These are phyloP conservation scores for Sutorius eximius DNA, from an alignment of 1,284 basidiomycete species.

Conservation along the genomic window DNA sequence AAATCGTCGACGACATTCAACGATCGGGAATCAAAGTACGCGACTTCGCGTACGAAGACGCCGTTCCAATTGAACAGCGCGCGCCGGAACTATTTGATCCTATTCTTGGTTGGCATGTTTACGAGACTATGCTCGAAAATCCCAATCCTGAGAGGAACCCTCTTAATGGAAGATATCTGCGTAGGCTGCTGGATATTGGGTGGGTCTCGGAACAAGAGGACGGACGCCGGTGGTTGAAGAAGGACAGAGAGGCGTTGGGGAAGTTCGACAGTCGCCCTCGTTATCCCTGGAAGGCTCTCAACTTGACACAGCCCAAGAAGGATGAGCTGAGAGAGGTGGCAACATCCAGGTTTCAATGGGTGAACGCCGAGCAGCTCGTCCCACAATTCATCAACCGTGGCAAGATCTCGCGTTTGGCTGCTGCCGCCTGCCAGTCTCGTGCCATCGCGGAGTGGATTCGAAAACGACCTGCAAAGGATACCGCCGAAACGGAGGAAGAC, in stretches of 20 bases:
- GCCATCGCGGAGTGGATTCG: slow-evolving; percentile 9
- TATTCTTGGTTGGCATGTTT: slow-evolving; percentile 33
- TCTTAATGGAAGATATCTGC: slow-evolving; percentile 45
- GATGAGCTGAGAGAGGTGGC: slow-evolving; percentile 32
- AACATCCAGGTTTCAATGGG: slow-evolving; percentile 31
- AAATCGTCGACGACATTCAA: slow-evolving; percentile 35
- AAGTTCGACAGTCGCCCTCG: slow-evolving; percentile 36
- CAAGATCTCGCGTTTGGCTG: slow-evolving; percentile 20
- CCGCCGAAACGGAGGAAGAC: slow-evolving; percentile 13
- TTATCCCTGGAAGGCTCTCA: slow-evolving; percentile 32
- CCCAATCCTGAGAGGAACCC: slow-evolving; percentile 32
- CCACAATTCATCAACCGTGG: slow-evolving; percentile 31
- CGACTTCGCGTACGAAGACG: slow-evolving; percentile 45
- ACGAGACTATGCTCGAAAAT: slow-evolving; percentile 31
- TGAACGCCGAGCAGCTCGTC: slow-evolving; percentile 33
- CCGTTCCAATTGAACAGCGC: slow-evolving; percentile 10
- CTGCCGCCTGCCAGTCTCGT: slow-evolving; percentile 17
- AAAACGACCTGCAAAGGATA: slow-evolving; percentile 24
- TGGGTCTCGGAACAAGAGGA: slow-evolving; percentile 49
- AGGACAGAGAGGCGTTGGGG: slow-evolving; percentile 44
- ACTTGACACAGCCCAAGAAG: slow-evolving; percentile 27
- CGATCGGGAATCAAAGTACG: slow-evolving; percentile 49
- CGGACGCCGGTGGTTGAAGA: slow-evolving; percentile 37
- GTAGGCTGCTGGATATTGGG: slow-evolving; percentile 46
- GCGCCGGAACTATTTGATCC: slow-evolving; percentile 45